Evolutionary conservation across 2,329 filamentous ascomycete species (phyloP).

Genomic region (Trichophyton simii): DNA sequence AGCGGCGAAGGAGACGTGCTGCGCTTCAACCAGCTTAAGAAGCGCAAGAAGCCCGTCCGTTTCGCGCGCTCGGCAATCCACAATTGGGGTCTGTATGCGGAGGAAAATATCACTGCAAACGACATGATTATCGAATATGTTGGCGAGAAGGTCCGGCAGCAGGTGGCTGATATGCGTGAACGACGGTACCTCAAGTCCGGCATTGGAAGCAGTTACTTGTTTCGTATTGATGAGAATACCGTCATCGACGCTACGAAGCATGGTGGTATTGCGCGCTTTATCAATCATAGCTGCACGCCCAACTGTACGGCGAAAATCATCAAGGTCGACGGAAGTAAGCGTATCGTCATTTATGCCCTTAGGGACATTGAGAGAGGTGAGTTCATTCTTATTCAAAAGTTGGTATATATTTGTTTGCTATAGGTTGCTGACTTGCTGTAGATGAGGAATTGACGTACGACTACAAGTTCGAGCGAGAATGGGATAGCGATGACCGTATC

Average conservation of each 20-base stretch:
- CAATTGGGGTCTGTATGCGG: conserved; percentile 95
- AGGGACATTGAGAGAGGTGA: conserved; percentile 78
- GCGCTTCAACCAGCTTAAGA: conserved; percentile 97
- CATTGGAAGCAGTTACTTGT: conserved; percentile 93
- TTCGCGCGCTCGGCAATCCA: conserved; percentile 97
- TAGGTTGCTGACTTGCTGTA: conserved; percentile 33
- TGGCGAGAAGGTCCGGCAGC: conserved; percentile 90
- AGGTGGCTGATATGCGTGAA: conserved; percentile 93
- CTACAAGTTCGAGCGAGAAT: conserved; percentile 98
- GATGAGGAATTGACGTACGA: conserved; percentile 99
- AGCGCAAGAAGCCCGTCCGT: conserved; percentile 97
- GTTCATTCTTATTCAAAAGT: conserved; percentile 49
- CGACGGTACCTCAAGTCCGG: conserved; percentile 86
- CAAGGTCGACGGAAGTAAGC: conserved; percentile 92
- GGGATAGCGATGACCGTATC: conserved; percentile 86
- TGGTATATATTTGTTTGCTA: background rate
- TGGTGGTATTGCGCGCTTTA: conserved; percentile 93
- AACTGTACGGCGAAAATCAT: conserved; percentile 99
- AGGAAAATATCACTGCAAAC: conserved; percentile 92
- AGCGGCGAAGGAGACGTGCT: conserved; percentile 77
- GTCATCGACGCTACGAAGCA: conserved; percentile 98
- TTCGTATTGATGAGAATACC: conserved; percentile 94
- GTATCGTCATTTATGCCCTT: conserved; percentile 96
- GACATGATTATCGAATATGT: conserved; percentile 99
- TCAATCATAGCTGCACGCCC: conserved; percentile 94